Base-by-base conservation (phyloP, 495 filamentous ascomycete species). In the Astrocystis sublimbata region DNA sequence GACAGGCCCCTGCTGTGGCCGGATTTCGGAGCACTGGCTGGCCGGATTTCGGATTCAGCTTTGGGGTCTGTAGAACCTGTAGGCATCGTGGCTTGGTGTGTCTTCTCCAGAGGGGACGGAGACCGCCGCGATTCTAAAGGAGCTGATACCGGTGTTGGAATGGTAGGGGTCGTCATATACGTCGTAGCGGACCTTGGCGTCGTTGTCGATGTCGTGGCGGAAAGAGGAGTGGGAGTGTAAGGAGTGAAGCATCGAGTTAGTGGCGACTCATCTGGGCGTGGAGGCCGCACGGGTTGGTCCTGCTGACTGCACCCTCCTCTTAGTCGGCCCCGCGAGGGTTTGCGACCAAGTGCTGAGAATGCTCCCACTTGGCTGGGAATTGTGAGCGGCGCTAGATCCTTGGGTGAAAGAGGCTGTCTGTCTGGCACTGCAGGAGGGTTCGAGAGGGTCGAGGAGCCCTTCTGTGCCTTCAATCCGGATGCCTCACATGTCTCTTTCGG, bases 1-100 rank as follows among this genome's bases (percentile, higher is more conserved):
- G 84, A 87, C 60, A 77, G 73, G n/a, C 79, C 76, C 63, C 84
- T 75, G 60, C 70, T 75, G 64, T 84, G 81, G 8, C 74, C 72
- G 21, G 21, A 17, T 13, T 46, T 30, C 10, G 65, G 52, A n/a
- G 51, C 64, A 30, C 63, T 69, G 31, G 68, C 70, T 15, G 63
- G 9, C 30, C 63, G 74, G 1, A 62, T 42, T 23, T 80, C 77
- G 7, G 69, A 38, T 23, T 77, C 77, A 3, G 69, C 61, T 61
- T 75, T 75, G 45, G 71, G 68, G 43, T 69, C 69, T 15, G 68
- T 42, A 41, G 57, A 26, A 35, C 17, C 68, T 46, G 72, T 70
- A 6, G 65, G 64, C 31, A 68, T 67, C 13, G 49, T 26, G n/a
- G 67, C 43, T 24, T 30, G 64, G 53, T 51, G 60, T 69, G 55